phyloP scores from a whole-genome alignment of 2,329 filamentous ascomycete genomes.

The Nemania sp. region DNA sequence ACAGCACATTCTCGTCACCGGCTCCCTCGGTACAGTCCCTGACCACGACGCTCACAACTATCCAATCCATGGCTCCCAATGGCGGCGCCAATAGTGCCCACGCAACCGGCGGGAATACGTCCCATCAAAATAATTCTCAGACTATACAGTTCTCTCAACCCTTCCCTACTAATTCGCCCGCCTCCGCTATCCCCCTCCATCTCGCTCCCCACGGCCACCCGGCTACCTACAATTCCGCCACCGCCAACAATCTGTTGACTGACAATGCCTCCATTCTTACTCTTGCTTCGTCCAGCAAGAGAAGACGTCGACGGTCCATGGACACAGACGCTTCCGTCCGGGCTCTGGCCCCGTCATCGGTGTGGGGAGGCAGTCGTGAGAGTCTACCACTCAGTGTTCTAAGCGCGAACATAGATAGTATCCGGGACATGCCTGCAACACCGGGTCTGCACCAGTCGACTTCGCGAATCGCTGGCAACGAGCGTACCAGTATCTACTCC shows the following conservation, averaged over 20 bases:
- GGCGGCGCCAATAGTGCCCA: constrained; percentile 43
- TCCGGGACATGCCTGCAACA: constrained; percentile 46
- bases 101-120: constrained; percentile 44
- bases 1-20: constrained; percentile 80
- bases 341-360: constrained; percentile 78
- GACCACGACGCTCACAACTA: constrained; percentile 82
- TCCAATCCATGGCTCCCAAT: constrained; percentile 72
- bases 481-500: constrained; percentile 82
- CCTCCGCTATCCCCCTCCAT: constrained; percentile 73
- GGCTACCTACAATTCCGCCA: constrained; percentile 75
- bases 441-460: constrained; percentile 58
- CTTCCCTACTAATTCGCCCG: constrained; percentile 65
- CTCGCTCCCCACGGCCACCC: constrained; percentile 61
- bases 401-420: constrained; percentile 67
- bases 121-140: constrained; percentile 50
- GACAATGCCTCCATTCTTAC: constrained; percentile 88
- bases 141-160: constrained; percentile 67
- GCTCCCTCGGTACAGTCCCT: constrained; percentile 79
- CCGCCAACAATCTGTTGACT: constrained; percentile 78
- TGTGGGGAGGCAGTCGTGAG: constrained; percentile 82
- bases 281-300: constrained; percentile 79
- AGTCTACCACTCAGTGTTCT: constrained; percentile 78
- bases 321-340: constrained; percentile 86
- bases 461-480: constrained; percentile 48
- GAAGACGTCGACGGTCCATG: constrained; percentile 74